phyloP scores from a whole-genome alignment of 139 green algal species.

The Chlamydomonas eustigma region DNA sequence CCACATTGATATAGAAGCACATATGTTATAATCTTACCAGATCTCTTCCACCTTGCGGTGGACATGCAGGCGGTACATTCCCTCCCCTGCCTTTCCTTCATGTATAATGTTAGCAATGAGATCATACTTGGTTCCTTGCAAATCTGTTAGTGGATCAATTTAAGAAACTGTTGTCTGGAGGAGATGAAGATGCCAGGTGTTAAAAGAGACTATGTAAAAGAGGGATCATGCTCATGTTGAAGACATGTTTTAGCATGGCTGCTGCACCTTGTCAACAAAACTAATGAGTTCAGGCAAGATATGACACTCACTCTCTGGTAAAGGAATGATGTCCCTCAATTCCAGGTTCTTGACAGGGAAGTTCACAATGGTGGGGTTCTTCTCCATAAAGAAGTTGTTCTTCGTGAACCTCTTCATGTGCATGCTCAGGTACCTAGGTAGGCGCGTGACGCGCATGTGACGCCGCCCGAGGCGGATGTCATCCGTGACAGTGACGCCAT shows the following conservation, averaged over 20 bases:
- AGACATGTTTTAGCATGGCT: no score
- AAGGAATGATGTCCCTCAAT: slow-evolving; percentile 73
- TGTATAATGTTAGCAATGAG: slow-evolving; percentile 85
- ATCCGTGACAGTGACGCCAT: slow-evolving; percentile 71
- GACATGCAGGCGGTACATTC: slow-evolving; percentile 74
- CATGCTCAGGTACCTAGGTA: slow-evolving; percentile 81
- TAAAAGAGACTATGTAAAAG: no score
- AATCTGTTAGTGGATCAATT: no score
- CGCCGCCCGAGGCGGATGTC: slow-evolving; percentile 74
- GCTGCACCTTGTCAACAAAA: no score
- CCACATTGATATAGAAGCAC: no score
- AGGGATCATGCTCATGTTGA: no score
- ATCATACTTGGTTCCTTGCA: slow-evolving; percentile 71
- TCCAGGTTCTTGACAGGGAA: slow-evolving; percentile 93
- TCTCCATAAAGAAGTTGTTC: slow-evolving; percentile 86
- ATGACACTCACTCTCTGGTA: slow-evolving; percentile 18
- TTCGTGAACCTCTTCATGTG: slow-evolving; percentile 92
- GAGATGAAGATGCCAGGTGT: no score
- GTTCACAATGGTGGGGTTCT: slow-evolving; percentile 98
- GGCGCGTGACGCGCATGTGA: slow-evolving; percentile 69
- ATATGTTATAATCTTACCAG: no score
- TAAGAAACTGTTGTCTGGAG: no score
- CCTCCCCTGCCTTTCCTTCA: slow-evolving; percentile 62
- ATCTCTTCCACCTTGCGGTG: slow-evolving; percentile 62
- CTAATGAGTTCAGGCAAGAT: no score